Evolutionary conservation across 768 basidiomycete genomes (phyloP).

Genomic region (Jaapia argillacea): DNA sequence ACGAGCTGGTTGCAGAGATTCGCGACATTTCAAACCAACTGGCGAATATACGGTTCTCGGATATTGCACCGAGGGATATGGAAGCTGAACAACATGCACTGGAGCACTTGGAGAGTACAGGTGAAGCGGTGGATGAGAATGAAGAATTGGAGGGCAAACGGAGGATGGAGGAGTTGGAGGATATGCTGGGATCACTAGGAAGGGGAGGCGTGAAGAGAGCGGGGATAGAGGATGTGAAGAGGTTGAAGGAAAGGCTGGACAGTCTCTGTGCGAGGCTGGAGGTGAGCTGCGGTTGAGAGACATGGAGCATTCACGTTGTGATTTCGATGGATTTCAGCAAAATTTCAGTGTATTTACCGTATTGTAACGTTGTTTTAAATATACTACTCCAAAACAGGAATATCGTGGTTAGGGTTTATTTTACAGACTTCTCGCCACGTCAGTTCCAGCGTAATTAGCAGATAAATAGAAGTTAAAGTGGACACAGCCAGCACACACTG

Average conservation of each 20-base stretch:
- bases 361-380: too few relatives aligned
- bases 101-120: conserved; percentile 9
- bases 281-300: conserved; percentile 9
- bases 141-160: conserved; percentile 36
- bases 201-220: conserved; percentile 12
- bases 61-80: conserved; percentile 65
- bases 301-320: neutral
- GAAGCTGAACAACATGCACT: conserved; percentile 71
- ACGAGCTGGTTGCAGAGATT: conserved; percentile 29
- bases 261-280: conserved; percentile 22
- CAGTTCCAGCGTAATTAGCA: too few relatives aligned
- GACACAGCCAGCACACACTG: too few relatives aligned
- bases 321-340: neutral
- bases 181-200: conserved; percentile 42
- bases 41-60: conserved; percentile 50
- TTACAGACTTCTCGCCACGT: too few relatives aligned
- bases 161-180: conserved; percentile 45
- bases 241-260: conserved; percentile 26
- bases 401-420: too few relatives aligned
- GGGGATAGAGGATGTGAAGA: conserved; percentile 29
- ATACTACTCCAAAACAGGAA: too few relatives aligned
- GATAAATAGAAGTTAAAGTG: too few relatives aligned
- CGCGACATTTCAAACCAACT: conserved; percentile 48
- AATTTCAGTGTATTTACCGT: too few relatives aligned
- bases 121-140: conserved; percentile 21